Conservation (phyloP, 176 grass and related monocot species). For the Bonia amplexicaulis region DNA sequence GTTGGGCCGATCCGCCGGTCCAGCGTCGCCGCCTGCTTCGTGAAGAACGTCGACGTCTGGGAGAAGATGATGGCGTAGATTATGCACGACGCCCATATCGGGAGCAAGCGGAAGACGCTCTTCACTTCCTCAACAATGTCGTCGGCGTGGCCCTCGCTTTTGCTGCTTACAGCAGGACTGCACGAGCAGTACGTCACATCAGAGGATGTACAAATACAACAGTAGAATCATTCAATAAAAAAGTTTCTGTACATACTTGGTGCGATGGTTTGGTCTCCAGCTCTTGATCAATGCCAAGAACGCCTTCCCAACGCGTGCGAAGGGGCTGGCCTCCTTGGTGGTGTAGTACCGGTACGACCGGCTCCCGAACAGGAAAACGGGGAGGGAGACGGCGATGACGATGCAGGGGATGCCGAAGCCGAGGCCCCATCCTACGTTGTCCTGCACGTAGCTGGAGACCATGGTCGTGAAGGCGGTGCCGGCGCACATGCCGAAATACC, state of each 20-base stretch:
- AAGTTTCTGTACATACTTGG: neutral
- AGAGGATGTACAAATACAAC: neutral
- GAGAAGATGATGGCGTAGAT: constrained; percentile 61
- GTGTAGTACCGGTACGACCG: constrained; percentile 47
- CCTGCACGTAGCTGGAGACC: constrained; percentile 60
- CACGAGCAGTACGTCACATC: neutral
- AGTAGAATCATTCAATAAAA: neutral
- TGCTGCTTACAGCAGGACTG: constrained; percentile 18
- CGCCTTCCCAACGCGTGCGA: constrained; percentile 31
- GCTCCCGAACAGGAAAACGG: constrained; percentile 44
- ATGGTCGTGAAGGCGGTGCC: constrained; percentile 38
- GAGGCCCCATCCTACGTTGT: constrained; percentile 58
- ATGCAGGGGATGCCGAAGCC: constrained; percentile 70
- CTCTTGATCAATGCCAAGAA: constrained; percentile 13
- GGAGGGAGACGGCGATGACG: constrained; percentile 38
- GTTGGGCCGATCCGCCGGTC: constrained; percentile 41
- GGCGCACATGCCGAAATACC: constrained; percentile 64
- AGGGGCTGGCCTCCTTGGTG: constrained; percentile 32
- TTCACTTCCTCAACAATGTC: constrained; percentile 42
- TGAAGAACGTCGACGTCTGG: constrained; percentile 59
- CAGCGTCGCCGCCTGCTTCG: constrained; percentile 71
- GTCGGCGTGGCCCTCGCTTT: neutral
- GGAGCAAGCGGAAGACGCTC: constrained; percentile 42
- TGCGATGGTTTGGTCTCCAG: neutral
- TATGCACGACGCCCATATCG: constrained; percentile 62